These are phyloP conservation scores for Solanum lignicaule DNA, from an alignment of 257 asterid genomes.

Conservation along the genomic window DNA sequence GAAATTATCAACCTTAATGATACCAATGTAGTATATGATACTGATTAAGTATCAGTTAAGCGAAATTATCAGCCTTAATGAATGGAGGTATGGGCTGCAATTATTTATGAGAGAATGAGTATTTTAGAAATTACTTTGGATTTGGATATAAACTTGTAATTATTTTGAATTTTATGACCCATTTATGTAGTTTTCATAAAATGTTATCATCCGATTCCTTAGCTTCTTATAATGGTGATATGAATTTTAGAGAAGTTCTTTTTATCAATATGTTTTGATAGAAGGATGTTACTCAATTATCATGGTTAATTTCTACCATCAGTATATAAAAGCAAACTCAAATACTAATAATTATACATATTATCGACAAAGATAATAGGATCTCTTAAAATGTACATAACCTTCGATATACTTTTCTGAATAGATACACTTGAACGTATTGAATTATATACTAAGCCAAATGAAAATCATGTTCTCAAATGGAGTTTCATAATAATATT, in stretches of 20 bases:
- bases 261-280: not conserved
- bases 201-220: not conserved
- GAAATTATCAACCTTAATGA: too few relatives aligned
- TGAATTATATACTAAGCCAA: not conserved
- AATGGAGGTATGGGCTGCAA: too few relatives aligned
- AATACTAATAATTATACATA: not conserved
- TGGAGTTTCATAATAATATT: not conserved
- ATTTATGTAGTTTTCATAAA: not conserved
- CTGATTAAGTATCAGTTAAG: too few relatives aligned
- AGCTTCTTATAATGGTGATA: not conserved
- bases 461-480: not conserved
- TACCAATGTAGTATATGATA: too few relatives aligned
- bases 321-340: too few relatives aligned
- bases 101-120: too few relatives aligned
- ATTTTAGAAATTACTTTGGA: too few relatives aligned
- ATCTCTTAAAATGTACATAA: not conserved
- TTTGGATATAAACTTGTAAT: too few relatives aligned
- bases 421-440: not conserved
- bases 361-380: not conserved
- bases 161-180: too few relatives aligned
- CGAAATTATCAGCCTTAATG: too few relatives aligned
- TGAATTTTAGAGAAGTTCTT: not conserved
- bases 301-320: not conserved
- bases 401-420: not conserved
- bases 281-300: not conserved